Base-by-base conservation (phyloP, 352 stramenopile species). In the Globisporangium parvum region DNA sequence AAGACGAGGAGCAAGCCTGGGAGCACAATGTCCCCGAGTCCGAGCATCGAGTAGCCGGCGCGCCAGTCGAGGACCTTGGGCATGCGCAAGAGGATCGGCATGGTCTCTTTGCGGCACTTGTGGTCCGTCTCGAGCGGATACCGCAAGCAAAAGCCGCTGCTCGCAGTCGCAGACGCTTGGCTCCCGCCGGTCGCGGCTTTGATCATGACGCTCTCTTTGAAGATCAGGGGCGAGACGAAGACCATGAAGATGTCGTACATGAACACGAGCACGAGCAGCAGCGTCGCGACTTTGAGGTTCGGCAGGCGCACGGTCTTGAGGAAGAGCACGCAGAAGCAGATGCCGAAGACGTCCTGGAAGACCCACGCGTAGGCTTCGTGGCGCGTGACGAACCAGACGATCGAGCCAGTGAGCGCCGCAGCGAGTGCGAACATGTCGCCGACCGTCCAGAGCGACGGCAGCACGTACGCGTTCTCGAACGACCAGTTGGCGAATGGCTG, bases 161-260 rank as follows among this genome's bases (percentile, higher is more conserved):
- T 71, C 20, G 73, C 69, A 0, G 72, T 73, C 37, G 70, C 41
- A 53, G 62, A 63, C 50, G 65, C 71, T 57, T 89, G 77, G 14
- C 65, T 74, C 12, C 90, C 92, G 59, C 77, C 88, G 15, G 88
- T 98, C 11, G 93, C 95, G 14, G 96, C 93, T 66, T 95, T 96
- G 62, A 98, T 95, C 93, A 98, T 98, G 59, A 98, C 85, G 54
- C 72, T 94, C 57, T 92, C 69, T n/a, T 80, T 57, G 59, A 96
- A 96, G 35, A 97, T 85, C 52, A 87, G 85, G 6, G 91, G 92
- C 41, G 89, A 97, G 35, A 98, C 66, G 71, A 98, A 98, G 20
- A 98, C 91, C 80, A 98, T 98, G 67, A 98, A 98, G 42, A 98
- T 88, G 68, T 98, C 93, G 69, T 98, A 98, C 60, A 95, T 80